phyloP scores from a whole-genome alignment of 768 basidiomycete genomes.

The Crepidotus variabilis region DNA sequence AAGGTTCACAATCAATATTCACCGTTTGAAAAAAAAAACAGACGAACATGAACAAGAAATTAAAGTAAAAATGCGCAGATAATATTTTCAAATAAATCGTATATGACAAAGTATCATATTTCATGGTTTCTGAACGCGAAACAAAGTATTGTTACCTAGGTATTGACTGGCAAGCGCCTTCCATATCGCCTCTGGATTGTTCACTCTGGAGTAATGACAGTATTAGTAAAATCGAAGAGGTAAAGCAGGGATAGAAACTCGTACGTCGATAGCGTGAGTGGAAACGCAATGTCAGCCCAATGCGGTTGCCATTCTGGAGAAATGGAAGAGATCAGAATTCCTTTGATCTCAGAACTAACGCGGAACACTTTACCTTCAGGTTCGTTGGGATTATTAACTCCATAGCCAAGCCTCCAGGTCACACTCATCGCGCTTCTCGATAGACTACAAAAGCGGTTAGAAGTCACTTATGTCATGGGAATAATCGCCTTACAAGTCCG shows the following conservation, averaged over 20 bases:
- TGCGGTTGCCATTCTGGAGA: slow-evolving; percentile 66
- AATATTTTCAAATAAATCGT: too few species aligned
- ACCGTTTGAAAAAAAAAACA: too few species aligned
- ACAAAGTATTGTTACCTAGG: too few species aligned
- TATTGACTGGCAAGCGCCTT: too few species aligned
- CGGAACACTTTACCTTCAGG: slow-evolving; percentile 45
- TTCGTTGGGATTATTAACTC: slow-evolving; percentile 43
- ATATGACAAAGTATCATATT: too few species aligned
- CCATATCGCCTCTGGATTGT: too few species aligned
- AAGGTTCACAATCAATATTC: too few species aligned
- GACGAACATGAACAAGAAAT: too few species aligned
- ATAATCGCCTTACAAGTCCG: slow-evolving; percentile 52
- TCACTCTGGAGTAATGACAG: not conserved
- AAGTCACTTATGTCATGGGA: not conserved
- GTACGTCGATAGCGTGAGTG: slow-evolving; percentile 32
- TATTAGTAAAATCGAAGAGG: not conserved
- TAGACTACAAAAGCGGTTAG: slow-evolving; percentile 25
- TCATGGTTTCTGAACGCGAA: too few species aligned
- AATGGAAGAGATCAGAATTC: not conserved
- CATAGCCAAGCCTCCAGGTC: slow-evolving; percentile 61
- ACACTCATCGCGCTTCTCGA: slow-evolving; percentile 56
- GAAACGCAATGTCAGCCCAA: slow-evolving; percentile 47
- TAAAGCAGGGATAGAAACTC: not conserved
- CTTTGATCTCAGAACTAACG: slow-evolving; percentile 56
- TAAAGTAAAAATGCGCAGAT: too few species aligned